A percentile compares a stretch with the other conserved stretches of the same genome.
phyloP scores from a whole-genome alignment of 345 rosid species.

The Corchorus olitorius region DNA sequence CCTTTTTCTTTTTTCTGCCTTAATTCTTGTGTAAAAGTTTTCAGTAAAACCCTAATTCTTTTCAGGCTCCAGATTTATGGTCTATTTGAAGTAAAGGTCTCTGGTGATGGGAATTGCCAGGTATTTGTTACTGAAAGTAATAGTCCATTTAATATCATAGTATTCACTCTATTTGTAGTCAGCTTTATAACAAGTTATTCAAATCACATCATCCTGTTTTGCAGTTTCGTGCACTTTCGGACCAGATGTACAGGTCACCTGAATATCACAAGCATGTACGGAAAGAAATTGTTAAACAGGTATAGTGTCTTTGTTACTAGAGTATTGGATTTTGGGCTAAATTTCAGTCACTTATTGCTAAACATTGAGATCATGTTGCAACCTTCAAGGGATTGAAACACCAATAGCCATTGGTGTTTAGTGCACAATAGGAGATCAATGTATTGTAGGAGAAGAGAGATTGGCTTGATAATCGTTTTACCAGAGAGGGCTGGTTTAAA shows the following conservation, averaged over 20 bases:
- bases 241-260: slow-evolving; percentile 80
- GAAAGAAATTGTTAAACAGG: slow-evolving; percentile 87
- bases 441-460: neutral
- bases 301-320: slow-evolving; percentile 31
- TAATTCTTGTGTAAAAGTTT: slow-evolving; percentile 7
- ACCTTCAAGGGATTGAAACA: neutral
- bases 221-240: slow-evolving; percentile 97
- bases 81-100: slow-evolving; percentile 81
- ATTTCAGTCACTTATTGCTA: neutral
- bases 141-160: neutral
- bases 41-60: slow-evolving; percentile 23
- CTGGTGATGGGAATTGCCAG: slow-evolving; percentile 99
- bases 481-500: neutral
- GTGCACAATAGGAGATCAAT: neutral
- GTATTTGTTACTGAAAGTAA: slow-evolving; percentile 30
- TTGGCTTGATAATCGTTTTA: slow-evolving; percentile 2
- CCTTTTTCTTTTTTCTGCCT: neutral
- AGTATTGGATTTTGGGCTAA: neutral
- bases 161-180: neutral
- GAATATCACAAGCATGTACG: slow-evolving; percentile 95
- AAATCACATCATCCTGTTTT: slow-evolving; percentile 13
- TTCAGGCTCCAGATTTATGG: slow-evolving; percentile 79
- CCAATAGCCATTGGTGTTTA: neutral
- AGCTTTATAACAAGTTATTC: slow-evolving; percentile 7
- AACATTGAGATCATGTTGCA: neutral